These are phyloP conservation scores for Agaricales sp. DNA, from an alignment of 1,284 basidiomycete species.

Conservation along the genomic window DNA sequence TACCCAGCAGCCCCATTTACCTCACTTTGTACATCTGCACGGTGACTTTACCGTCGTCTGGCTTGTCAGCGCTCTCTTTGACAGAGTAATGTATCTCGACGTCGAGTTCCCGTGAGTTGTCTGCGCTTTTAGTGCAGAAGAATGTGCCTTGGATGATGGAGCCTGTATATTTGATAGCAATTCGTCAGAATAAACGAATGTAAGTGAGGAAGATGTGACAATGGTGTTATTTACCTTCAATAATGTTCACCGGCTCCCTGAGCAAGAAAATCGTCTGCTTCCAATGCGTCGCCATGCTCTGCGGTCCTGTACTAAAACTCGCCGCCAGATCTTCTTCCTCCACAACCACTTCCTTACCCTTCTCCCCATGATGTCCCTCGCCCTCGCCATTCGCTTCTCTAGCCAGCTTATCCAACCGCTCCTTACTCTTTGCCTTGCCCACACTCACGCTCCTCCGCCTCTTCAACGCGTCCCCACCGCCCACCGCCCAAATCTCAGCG, in stretches of 20 bases:
- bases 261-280: slow-evolving; percentile 92
- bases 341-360: slow-evolving; percentile 26
- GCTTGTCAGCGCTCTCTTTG: slow-evolving; percentile 20
- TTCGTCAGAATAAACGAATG: slow-evolving; percentile 1
- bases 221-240: slow-evolving; percentile 66
- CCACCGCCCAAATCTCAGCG: slow-evolving; percentile 69
- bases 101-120: slow-evolving; percentile 85
- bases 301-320: slow-evolving; percentile 89
- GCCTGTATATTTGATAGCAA: slow-evolving; percentile 30
- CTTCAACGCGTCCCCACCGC: slow-evolving; percentile 43
- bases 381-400: neutral
- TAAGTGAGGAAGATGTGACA: slow-evolving; percentile 6
- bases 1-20: too few species aligned
- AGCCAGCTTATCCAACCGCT: neutral
- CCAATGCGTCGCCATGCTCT: slow-evolving; percentile 92
- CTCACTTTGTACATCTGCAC: slow-evolving; percentile 79
- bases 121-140: slow-evolving; percentile 69
- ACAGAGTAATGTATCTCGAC: slow-evolving; percentile 85
- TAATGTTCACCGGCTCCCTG: slow-evolving; percentile 64
- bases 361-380: slow-evolving; percentile 15
- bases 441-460: slow-evolving; percentile 34
- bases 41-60: slow-evolving; percentile 26
- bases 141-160: slow-evolving; percentile 74
- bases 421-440: slow-evolving; percentile 12
- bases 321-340: slow-evolving; percentile 35